A percentile compares a stretch with the other conserved stretches of the same genome.
These are phyloP conservation scores for Monilinia polystroma DNA, from an alignment of 2,329 filamentous ascomycete species.

Conservation along the genomic window DNA sequence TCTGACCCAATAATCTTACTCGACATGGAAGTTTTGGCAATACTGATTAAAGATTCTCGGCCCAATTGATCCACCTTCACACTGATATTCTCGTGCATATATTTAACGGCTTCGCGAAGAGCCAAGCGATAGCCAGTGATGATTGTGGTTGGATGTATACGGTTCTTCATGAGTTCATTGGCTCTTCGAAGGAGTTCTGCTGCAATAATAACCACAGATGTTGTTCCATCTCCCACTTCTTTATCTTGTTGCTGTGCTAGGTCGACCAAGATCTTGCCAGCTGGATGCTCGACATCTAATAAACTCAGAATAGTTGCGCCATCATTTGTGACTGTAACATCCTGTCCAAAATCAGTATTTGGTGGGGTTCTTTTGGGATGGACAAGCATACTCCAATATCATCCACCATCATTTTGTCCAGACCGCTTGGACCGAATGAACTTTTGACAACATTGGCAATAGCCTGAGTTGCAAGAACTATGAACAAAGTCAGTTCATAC, in stretches of 20 bases:
- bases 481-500: slow-evolving; percentile 26
- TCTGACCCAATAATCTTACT: slow-evolving; percentile 98
- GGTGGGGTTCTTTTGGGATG: slow-evolving; percentile 18
- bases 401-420: slow-evolving; percentile 99
- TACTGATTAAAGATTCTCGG: slow-evolving; percentile 85
- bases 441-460: slow-evolving; percentile 99
- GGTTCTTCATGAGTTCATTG: slow-evolving; percentile 99
- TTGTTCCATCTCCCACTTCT: slow-evolving; percentile 97
- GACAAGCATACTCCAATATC: slow-evolving; percentile 77
- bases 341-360: slow-evolving; percentile 50
- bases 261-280: slow-evolving; percentile 97
- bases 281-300: slow-evolving; percentile 95
- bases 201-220: slow-evolving; percentile 95
- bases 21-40: slow-evolving; percentile 98
- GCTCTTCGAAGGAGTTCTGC: slow-evolving; percentile 89
- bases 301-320: slow-evolving; percentile 94
- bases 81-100: slow-evolving; percentile 98
- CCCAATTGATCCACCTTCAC: slow-evolving; percentile 91
- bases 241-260: slow-evolving; percentile 98
- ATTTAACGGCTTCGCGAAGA: slow-evolving; percentile 93
- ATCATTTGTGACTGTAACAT: slow-evolving; percentile 98
- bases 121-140: slow-evolving; percentile 97
- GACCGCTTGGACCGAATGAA: slow-evolving; percentile 92
- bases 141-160: slow-evolving; percentile 98
- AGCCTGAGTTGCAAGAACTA: slow-evolving; percentile 90